phyloP scores from a whole-genome alignment of 805 yeast genomes.

The Torulaspora franciscae region DNA sequence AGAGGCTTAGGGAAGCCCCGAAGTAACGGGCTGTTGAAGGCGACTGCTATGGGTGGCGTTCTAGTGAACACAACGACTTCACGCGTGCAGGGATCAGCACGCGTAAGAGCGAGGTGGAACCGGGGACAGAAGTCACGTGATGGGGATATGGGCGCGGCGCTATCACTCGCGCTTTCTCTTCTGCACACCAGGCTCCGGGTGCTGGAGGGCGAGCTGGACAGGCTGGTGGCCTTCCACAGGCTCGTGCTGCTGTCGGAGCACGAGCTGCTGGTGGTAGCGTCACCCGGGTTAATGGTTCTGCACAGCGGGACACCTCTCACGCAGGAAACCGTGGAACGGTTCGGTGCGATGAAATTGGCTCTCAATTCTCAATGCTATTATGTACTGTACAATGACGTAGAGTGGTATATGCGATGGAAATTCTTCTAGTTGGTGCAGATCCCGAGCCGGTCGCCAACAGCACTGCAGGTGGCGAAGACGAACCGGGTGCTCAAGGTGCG shows the following conservation, averaged over 20 bases:
- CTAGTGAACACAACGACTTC: neutral
- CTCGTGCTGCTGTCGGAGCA: conserved; percentile 5
- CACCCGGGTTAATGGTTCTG: neutral
- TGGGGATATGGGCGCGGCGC: neutral
- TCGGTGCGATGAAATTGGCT: conserved; percentile 10
- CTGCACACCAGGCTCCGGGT: conserved; percentile 4
- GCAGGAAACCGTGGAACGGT: neutral
- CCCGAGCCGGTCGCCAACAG: conserved; percentile 20
- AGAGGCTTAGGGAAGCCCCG: neutral
- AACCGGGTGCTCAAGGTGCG: conserved; percentile 35
- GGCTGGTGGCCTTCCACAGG: conserved; percentile 2
- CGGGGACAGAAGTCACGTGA: neutral
- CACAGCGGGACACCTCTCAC: conserved; percentile 7
- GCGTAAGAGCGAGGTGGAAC: neutral
- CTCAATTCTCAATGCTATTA: conserved; percentile 17
- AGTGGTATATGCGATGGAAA: conserved; percentile 24
- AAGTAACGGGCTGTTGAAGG: neutral
- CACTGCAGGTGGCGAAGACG: conserved; percentile 32
- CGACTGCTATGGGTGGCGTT: neutral
- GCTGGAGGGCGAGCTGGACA: conserved; percentile 6
- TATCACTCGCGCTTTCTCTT: neutral
- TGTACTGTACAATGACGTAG: conserved; percentile 15
- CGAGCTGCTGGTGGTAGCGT: conserved; percentile 9
- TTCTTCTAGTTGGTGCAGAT: conserved; percentile 24
- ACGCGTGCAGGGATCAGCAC: neutral